Evolutionary conservation across 2,329 filamentous ascomycete species (phyloP), one percentile per base, ranked within the genome.

Genomic region (Colletotrichum acutatum): DNA sequence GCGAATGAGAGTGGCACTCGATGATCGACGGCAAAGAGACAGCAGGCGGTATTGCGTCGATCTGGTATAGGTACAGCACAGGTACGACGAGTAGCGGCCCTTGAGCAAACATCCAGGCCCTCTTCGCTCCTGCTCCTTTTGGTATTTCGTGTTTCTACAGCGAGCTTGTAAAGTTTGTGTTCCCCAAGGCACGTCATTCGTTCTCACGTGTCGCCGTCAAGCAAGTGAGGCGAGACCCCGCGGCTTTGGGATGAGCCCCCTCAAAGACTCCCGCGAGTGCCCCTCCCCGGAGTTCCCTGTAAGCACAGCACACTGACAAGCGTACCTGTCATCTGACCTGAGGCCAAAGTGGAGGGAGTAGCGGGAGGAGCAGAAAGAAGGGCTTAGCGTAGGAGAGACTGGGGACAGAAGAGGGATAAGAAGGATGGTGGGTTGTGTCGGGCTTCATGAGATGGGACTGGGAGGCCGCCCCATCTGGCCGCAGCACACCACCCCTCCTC

Each of bases 361-460:
- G 70, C 54, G 71, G 71, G 68, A 73, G 46, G 62, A 74, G 42
- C 58, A 74, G 66, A 66, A 46, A 62, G 37, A 32, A 71, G 62
- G 66, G 53, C 72, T 53, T 61, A 68, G 59, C 54, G 70, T 72
- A 53, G 52, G 60, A 64, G 26, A 54, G 59, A 56, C 49, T 66
- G 58, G 64, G 56, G 61, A 68, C 56, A 61, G 64, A 56, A 16
- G 53, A 74, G 34, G 56, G 65, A 49, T 64, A 28, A 64, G 37
- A 57, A 22, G 54, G 46, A 52, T 61, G 66, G 56, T 74, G 73
- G 73, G 69, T 63, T 74, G 73, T 69, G 68, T 66, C 66, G 57
- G 71, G 57, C 66, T 69, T 69, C 42, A 71, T 72, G 54, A 49
- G 54, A 72, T 66, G 32, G 73, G 66, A 70, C 71, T 74, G 70